Base-by-base conservation (phyloP, 441 rosid genomes). In the Brassica hybrid region DNA sequence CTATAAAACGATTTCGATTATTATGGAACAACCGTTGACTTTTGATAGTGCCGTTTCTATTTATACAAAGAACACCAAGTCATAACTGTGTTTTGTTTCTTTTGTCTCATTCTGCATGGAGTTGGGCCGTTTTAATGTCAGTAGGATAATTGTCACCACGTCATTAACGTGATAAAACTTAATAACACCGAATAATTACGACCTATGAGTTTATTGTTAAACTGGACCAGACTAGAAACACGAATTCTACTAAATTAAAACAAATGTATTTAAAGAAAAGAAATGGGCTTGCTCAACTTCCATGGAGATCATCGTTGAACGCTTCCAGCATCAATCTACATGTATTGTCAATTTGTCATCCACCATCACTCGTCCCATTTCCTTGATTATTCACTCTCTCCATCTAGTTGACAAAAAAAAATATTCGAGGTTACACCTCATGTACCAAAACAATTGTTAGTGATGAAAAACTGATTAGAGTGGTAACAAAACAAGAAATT, bases 1-100 rank as follows among this genome's bases (percentile, higher is more conserved):
- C 43, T 79, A 79, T 63, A 74, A 74, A 79, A 69, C 67, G 56
- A 74, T 68, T 79, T 71, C 71, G 78, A 54, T 74, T 67, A 23
- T 79, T 73, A 38, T 62, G 82, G 78, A 74, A 19, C 34, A 63
- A 57, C 75, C 82, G 82, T 74, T 74, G 75, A 79, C 82, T 67
- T 73, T 63, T 41, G 71, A 69, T 74, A 73, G 7, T 67, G 64
- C 66, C 66, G 57, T 73, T 79, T 79, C 75, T 73, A 79, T 79
- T 74, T 69, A 79, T 74, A 64, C 43, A 79, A 62, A 73, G 11
- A 62, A 65, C 63, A 71, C 25, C 8, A 61, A 25, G 34, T 30
- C 34, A 4, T 27, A 27, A 30, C 45, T 65, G 7, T 57, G 43
- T 30, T 38, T 41, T 69, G 58, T 25, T 38, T 50, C 18, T 10